These are phyloP conservation scores for Firmiana major DNA, from an alignment of 345 rosid species.

Conservation along the genomic window DNA sequence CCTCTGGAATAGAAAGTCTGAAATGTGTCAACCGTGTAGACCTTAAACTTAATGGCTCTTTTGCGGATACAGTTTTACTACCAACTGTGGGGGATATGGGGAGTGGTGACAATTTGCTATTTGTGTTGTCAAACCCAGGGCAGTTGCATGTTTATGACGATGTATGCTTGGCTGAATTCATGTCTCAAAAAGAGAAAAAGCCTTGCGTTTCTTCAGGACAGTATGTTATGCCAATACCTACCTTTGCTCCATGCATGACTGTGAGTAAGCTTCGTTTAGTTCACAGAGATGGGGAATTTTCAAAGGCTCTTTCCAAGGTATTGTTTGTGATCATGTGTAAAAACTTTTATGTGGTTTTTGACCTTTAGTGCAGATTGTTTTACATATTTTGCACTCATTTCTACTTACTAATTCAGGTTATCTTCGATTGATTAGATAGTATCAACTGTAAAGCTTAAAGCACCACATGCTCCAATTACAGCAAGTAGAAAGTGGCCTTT, in stretches of 20 bases:
- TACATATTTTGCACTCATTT: neutral
- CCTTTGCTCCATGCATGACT: conserved; percentile 58
- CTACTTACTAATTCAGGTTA: conserved; percentile 1
- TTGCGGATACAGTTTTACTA: conserved; percentile 76
- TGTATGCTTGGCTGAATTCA: conserved; percentile 44
- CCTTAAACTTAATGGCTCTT: conserved; percentile 67
- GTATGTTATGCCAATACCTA: conserved; percentile 56
- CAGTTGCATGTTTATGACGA: conserved; percentile 62
- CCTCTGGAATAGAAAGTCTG: conserved; percentile 57
- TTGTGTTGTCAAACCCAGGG: conserved; percentile 73
- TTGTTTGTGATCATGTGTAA: neutral
- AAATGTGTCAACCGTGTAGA: conserved; percentile 62
- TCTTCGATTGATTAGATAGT: conserved; percentile 44
- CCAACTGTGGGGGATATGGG: conserved; percentile 39
- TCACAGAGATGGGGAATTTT: conserved; percentile 34
- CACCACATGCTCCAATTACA: conserved; percentile 28
- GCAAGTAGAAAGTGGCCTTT: conserved; percentile 62
- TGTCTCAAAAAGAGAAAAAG: conserved; percentile 43
- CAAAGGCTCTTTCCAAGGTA: conserved; percentile 61
- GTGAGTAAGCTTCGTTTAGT: conserved; percentile 43
- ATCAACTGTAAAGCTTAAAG: conserved; percentile 50
- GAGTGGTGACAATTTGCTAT: conserved; percentile 36
- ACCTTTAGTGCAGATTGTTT: neutral
- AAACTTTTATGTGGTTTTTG: neutral
- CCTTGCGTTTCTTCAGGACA: conserved; percentile 43